Evolutionary conservation across 208 protist species (phyloP), one percentile per base, ranked within the genome.

Genomic region (Acanthamoeba culbertsoni): DNA sequence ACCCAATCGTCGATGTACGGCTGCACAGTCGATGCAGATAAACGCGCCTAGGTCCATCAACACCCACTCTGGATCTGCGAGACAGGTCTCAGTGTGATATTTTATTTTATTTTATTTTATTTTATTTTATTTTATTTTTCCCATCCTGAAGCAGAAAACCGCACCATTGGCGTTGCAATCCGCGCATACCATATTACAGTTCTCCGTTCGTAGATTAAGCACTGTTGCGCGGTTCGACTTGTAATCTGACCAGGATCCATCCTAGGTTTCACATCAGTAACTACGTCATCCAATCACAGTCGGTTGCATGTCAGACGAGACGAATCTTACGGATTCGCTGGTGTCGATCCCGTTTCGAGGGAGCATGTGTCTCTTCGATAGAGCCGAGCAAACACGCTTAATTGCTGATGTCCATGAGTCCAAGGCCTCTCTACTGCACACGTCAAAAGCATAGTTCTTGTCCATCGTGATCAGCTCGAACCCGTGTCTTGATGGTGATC

Each of bases 381-480:
- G 84, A 2, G 8, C 84, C 28, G 55, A 20, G 31, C 84, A 91
- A 8, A 91, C 84, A 5, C 42, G 51, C 53, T 91, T 46, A 26
- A 91, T 91, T 28, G 84, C 84, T 10, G 26, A 48, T 46, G 53
- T 91, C 84, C 84, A 91, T 3, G 84, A 46, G 5, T 46, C 84
- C n/a, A 91, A 28, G 2, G 35, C 40, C n/a, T 91, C 84, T 2
- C 20, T 18, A 3, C 53, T 91, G 45, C 62, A 31, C 53, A 71
- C 84, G 26, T 91, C 84, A 28, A 91, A 91, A 12, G 84, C 53
- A 28, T 91, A 91, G 45, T 91, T 91, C 84, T 91, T 91, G 59
- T 91, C 84, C 84, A 91, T 91, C 20, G 84, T 91, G 40, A 91
- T 45, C 53, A 91, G n/a, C 59, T 63, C 53, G 42, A 91, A 91